Evolutionary conservation across 1,139 yeast species (phyloP).

Genomic region (Kodamaea alishanica): DNA sequence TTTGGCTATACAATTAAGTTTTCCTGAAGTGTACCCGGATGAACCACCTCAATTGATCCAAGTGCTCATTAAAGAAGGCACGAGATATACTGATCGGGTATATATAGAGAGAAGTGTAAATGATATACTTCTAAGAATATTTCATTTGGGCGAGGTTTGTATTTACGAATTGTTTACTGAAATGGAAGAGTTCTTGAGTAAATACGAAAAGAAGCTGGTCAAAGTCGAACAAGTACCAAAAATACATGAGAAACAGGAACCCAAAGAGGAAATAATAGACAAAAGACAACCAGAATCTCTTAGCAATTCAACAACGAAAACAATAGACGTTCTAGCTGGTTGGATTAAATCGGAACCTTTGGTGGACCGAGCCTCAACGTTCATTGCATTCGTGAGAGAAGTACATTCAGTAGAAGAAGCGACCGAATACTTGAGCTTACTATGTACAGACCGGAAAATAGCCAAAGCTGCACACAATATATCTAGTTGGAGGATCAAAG

Average conservation of each 20-base stretch:
- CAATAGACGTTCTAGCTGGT: slow-evolving; percentile 49
- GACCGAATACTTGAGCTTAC: slow-evolving; percentile 40
- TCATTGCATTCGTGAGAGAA: slow-evolving; percentile 68
- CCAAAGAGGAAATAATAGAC: neutral
- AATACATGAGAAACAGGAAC: slow-evolving; percentile 6
- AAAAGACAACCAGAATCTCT: neutral
- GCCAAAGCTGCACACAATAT: slow-evolving; percentile 74
- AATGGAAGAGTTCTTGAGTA: slow-evolving; percentile 48
- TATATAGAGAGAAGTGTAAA: slow-evolving; percentile 43
- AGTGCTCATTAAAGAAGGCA: slow-evolving; percentile 35
- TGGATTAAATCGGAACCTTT: slow-evolving; percentile 81
- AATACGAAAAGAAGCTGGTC: slow-evolving; percentile 24
- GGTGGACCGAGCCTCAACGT: slow-evolving; percentile 79
- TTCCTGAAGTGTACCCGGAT: slow-evolving; percentile 70
- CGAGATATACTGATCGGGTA: slow-evolving; percentile 37
- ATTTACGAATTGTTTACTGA: slow-evolving; percentile 75
- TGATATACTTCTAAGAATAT: slow-evolving; percentile 50
- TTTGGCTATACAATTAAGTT: slow-evolving; percentile 57
- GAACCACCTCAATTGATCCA: slow-evolving; percentile 55
- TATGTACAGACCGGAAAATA: slow-evolving; percentile 64
- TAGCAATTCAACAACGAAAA: neutral
- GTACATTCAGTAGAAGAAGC: slow-evolving; percentile 69
- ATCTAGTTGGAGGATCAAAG: slow-evolving; percentile 77
- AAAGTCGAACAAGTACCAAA: slow-evolving; percentile 6
- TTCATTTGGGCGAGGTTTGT: slow-evolving; percentile 61